Percentiles rank a stretch among this genome's conserved stretches.
These are phyloP conservation scores for Lodderomyces theae DNA, from an alignment of 1,139 yeast species.

Conservation along the genomic window DNA sequence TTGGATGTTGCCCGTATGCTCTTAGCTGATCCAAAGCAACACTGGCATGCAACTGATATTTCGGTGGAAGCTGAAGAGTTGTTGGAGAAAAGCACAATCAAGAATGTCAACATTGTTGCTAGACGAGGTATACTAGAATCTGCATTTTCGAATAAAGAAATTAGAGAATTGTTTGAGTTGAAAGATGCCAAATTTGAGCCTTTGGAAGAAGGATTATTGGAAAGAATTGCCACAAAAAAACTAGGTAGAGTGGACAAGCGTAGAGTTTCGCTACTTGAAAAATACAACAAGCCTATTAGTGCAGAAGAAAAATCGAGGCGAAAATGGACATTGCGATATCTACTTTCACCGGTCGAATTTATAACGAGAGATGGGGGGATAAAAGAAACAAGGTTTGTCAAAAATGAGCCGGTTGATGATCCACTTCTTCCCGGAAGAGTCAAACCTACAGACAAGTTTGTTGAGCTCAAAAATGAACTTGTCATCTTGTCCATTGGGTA, in stretches of 20 bases:
- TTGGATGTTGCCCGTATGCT: slow-evolving; percentile 83
- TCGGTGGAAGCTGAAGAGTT: slow-evolving; percentile 55
- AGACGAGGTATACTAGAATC: slow-evolving; percentile 81
- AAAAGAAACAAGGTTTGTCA: slow-evolving; percentile 47
- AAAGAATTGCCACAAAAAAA: slow-evolving; percentile 32
- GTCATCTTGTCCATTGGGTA: slow-evolving; percentile 85
- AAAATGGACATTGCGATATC: slow-evolving; percentile 68
- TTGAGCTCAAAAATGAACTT: slow-evolving; percentile 54
- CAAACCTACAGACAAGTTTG: slow-evolving; percentile 38
- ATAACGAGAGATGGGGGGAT: slow-evolving; percentile 29
- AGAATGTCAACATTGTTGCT: slow-evolving; percentile 70
- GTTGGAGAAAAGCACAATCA: slow-evolving; percentile 52
- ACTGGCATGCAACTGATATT: slow-evolving; percentile 76
- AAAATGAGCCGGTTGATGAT: slow-evolving; percentile 41
- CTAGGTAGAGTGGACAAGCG: slow-evolving; percentile 70
- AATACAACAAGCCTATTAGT: slow-evolving; percentile 34
- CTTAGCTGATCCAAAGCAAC: slow-evolving; percentile 51
- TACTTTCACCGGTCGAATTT: slow-evolving; percentile 64
- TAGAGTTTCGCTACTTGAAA: slow-evolving; percentile 59
- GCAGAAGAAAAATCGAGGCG: slow-evolving; percentile 17
- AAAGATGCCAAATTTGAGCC: slow-evolving; percentile 57
- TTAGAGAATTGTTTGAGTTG: slow-evolving; percentile 76
- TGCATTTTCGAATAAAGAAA: slow-evolving; percentile 90
- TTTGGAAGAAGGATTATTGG: slow-evolving; percentile 43
- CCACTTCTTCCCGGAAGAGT: slow-evolving; percentile 36